Evolutionary conservation across 225 moss, liverwort and hornwort genomes (phyloP), one percentile per base, ranked within the genome.

Genomic region (Climacium dendroides): DNA sequence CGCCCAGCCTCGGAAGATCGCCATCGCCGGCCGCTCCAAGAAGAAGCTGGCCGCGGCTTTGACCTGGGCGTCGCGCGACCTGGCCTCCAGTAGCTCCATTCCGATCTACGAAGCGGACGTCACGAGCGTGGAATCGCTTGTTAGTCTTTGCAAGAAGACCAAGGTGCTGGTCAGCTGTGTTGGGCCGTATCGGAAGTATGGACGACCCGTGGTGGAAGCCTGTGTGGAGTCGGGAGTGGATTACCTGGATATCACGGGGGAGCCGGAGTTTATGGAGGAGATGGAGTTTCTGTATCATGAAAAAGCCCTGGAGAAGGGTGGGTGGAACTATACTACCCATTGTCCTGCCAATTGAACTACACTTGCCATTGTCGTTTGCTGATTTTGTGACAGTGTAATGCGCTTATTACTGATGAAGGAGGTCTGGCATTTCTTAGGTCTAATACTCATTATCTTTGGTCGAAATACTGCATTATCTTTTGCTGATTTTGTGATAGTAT

Each of bases 221-320:
- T 98, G 98, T 76, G 97, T 98, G 91, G 94, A 96, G 85, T 94
- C 96, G 3, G 98, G 97, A 43, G 93, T 96, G 37, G 98, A 98
- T 93, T 98, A 98, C 85, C 90, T 98, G 61, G 97, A 98, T 69
- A 90, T 98, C 55, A 96, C 95, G 12, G 98, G 97, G 57, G 98
- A 98, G 74, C 97, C 97, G 2, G 98, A 98, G 86, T 98, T 98
- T 34, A 96, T 98, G 95, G 98, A 98, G 91, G 78, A 90, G 76
- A 94, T 96, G 90, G 97, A 97, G 81, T 87, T 80, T 58, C 79
- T 90, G 84, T 98, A 93, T 84, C 90, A 98, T 67, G 94, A 97
- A 23, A 81, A 90, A 82, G 98, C 98, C 24, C 74, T 77, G 80
- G 83, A 89, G 86, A 91, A 91, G 45, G 94, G 94, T 94, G 76